Conservation (phyloP, 352 stramenopile species). For the Pythium sukuiense region DNA sequence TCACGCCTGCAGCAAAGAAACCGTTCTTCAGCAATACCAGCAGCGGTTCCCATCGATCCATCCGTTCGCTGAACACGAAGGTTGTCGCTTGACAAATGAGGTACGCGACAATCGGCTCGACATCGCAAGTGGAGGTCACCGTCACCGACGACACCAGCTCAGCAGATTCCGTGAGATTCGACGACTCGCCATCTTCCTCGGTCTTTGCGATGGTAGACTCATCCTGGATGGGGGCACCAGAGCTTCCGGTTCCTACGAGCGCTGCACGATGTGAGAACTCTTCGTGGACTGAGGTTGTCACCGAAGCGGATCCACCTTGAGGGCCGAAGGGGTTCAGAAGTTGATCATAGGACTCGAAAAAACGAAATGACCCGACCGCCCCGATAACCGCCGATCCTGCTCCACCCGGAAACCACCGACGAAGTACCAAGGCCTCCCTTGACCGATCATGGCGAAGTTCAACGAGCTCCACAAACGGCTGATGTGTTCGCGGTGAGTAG, state of each 20-base stretch:
- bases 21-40: slow-evolving; percentile 71
- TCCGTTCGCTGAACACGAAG: slow-evolving; percentile 67
- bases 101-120: slow-evolving; percentile 85
- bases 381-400: slow-evolving; percentile 18
- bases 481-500: slow-evolving; percentile 67
- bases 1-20: slow-evolving; percentile 58
- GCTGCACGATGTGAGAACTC: slow-evolving; percentile 20
- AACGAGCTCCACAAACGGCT: slow-evolving; percentile 69
- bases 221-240: slow-evolving; percentile 31
- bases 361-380: slow-evolving; percentile 39
- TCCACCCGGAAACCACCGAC: slow-evolving; percentile 68
- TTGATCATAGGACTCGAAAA: slow-evolving; percentile 53
- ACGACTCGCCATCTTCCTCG: slow-evolving; percentile 18
- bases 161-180: slow-evolving; percentile 18
- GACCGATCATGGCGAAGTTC: slow-evolving; percentile 73
- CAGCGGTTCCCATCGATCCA: slow-evolving; percentile 84
- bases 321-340: slow-evolving; percentile 20
- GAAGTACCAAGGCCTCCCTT: slow-evolving; percentile 69
- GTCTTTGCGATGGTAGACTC: neutral
- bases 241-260: slow-evolving; percentile 26
- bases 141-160: slow-evolving; percentile 31
- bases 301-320: neutral
- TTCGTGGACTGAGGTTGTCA: neutral
- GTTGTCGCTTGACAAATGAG: slow-evolving; percentile 81
- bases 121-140: slow-evolving; percentile 52